Conservation (phyloP, 2,329 filamentous ascomycete genomes). For the Pseudocercospora musae region DNA sequence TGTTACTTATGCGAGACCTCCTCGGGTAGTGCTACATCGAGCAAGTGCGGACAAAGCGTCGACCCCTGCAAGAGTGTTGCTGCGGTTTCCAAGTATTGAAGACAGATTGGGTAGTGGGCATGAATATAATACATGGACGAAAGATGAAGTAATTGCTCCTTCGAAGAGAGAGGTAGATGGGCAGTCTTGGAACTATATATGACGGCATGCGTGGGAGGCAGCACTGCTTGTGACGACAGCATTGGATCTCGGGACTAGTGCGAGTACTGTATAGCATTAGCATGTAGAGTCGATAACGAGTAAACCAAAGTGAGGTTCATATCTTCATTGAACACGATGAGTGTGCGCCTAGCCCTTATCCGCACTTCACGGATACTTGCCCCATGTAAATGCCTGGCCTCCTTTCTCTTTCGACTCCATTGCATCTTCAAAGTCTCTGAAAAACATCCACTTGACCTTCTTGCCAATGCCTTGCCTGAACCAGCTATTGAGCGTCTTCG, state of each 20-base stretch:
- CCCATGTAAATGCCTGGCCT: slow-evolving; percentile 23
- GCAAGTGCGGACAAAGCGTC: background rate
- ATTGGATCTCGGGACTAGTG: background rate
- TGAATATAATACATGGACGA: background rate
- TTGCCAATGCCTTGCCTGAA: slow-evolving; percentile 28
- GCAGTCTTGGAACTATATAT: background rate
- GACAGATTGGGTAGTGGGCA: slow-evolving; percentile 7
- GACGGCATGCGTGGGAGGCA: background rate
- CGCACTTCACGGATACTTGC: slow-evolving; percentile 13
- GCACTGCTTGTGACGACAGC: background rate
- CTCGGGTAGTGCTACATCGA: background rate
- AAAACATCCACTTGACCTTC: slow-evolving; percentile 41
- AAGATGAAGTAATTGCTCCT: background rate
- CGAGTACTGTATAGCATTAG: background rate
- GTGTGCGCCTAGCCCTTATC: background rate
- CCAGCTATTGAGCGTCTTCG: slow-evolving; percentile 35
- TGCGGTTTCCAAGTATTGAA: slow-evolving; percentile 13
- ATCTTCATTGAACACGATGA: background rate
- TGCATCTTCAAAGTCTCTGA: slow-evolving; percentile 49
- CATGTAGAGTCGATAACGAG: background rate
- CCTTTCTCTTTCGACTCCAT: slow-evolving; percentile 33
- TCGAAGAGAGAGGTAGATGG: background rate
- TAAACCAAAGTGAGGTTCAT: background rate
- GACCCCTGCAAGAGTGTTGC: slow-evolving; percentile 3
- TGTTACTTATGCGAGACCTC: background rate